Evolutionary conservation across 306 rosid genomes (phyloP).

Genomic region (Biancaea sappan): DNA sequence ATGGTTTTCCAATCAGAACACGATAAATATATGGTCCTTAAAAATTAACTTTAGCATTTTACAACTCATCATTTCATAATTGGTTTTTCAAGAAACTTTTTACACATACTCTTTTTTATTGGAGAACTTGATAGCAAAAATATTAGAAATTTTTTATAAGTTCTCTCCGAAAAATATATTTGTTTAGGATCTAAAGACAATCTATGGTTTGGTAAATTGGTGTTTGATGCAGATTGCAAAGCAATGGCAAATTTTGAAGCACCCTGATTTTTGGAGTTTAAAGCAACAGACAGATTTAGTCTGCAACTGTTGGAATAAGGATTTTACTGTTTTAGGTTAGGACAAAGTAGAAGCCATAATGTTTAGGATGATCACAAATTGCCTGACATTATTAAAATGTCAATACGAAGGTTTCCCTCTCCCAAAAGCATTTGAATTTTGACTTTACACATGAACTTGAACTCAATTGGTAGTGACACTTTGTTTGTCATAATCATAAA

Average conservation of each 20-base stretch:
- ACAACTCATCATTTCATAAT: too few relatives aligned
- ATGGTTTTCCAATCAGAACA: too few relatives aligned
- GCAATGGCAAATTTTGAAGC: conserved; percentile 6
- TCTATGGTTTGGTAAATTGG: not conserved
- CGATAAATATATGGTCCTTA: too few relatives aligned
- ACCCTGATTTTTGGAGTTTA: not conserved
- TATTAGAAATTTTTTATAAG: too few relatives aligned
- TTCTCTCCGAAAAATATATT: too few relatives aligned
- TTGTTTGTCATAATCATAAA: not conserved
- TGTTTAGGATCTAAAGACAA: not conserved
- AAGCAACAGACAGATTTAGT: not conserved
- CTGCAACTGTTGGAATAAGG: not conserved
- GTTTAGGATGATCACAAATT: not conserved
- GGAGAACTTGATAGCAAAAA: too few relatives aligned
- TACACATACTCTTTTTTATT: too few relatives aligned
- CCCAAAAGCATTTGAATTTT: not conserved
- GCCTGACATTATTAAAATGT: conserved; percentile 1
- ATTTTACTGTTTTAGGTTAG: not conserved
- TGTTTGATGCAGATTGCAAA: not conserved
- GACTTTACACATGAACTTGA: not conserved
- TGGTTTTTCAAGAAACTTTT: too few relatives aligned
- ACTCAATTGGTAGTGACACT: not conserved
- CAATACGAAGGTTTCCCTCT: not conserved
- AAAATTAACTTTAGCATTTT: too few relatives aligned
- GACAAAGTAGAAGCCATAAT: not conserved